Evolutionary conservation across 768 basidiomycete genomes (phyloP).

Genomic region (Chlorophyllum brunneum): DNA sequence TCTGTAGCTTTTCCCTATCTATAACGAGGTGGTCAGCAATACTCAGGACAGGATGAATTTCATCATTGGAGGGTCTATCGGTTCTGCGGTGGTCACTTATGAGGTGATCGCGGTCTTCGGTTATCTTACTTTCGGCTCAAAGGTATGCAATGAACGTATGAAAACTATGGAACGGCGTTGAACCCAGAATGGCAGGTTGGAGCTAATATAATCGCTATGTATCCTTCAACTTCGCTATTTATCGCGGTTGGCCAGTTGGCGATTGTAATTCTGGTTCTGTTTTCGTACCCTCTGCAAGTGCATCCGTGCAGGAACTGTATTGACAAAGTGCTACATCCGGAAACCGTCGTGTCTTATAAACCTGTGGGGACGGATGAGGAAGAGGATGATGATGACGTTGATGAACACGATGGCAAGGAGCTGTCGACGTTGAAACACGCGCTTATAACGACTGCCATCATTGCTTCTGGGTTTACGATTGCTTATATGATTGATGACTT

Average conservation of each 20-base stretch:
- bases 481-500: constrained; percentile 80
- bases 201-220: constrained; percentile 94
- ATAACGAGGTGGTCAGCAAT: constrained; percentile 84
- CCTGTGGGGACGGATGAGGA: constrained; percentile 31
- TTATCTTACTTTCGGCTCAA: constrained; percentile 90
- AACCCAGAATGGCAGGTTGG: constrained; percentile 52
- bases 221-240: constrained; percentile 84
- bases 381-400: constrained; percentile 44
- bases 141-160: constrained; percentile 36
- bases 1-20: constrained; percentile 83
- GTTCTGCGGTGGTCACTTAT: constrained; percentile 78
- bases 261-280: constrained; percentile 85
- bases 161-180: not conserved
- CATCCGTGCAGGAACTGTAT: constrained; percentile 91
- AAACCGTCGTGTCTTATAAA: constrained; percentile 27
- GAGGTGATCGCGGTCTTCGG: constrained; percentile 87
- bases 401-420: constrained; percentile 53
- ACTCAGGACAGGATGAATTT: constrained; percentile 81
- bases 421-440: constrained; percentile 69
- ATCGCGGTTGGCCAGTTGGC: constrained; percentile 92
- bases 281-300: constrained; percentile 93
- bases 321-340: constrained; percentile 77
- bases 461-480: constrained; percentile 61
- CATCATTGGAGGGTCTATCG: constrained; percentile 86
- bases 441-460: constrained; percentile 63